Percentiles rank a stretch among this genome's conserved stretches.
Conservation (phyloP, 176 grass and related monocot genomes). For the Hordeum marinum region DNA sequence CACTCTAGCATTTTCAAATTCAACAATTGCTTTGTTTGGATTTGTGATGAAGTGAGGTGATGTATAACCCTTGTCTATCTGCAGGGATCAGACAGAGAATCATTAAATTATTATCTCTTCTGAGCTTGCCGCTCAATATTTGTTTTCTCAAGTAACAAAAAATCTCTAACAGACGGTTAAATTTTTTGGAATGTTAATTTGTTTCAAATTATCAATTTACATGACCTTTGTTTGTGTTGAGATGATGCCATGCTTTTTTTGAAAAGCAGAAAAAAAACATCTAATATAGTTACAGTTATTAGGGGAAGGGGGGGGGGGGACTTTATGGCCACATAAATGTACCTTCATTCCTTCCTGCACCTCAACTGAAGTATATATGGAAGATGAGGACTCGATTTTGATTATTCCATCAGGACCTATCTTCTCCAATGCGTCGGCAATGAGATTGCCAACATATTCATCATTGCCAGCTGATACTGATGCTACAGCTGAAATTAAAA, state of each 20-base stretch:
- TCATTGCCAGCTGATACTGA: conserved; percentile 93
- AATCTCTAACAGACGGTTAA: background rate
- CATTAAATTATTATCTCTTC: conserved; percentile 13
- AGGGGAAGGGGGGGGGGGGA: background rate
- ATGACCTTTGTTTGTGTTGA: background rate
- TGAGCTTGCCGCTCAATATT: background rate
- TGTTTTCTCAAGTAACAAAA: background rate
- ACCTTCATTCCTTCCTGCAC: conserved; percentile 99
- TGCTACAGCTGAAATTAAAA: conserved; percentile 66
- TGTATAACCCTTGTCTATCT: conserved; percentile 91
- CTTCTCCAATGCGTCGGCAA: conserved; percentile 79
- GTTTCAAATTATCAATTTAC: background rate
- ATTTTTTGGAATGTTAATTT: background rate
- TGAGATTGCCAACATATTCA: conserved; percentile 81
- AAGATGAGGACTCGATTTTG: conserved; percentile 89
- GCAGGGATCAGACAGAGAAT: conserved; percentile 24
- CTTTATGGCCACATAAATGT: conserved; percentile 19
- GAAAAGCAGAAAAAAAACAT: background rate
- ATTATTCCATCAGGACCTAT: conserved; percentile 95
- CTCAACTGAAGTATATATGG: conserved; percentile 81
- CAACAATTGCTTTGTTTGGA: conserved; percentile 79
- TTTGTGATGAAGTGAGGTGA: conserved; percentile 98
- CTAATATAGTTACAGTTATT: background rate
- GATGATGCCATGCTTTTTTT: background rate
- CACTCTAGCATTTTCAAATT: conserved; percentile 87